Evolutionary conservation across 169 alveolate genomes (phyloP), one percentile per base, ranked within the genome.

Genomic region (Eimeria sp.): DNA sequence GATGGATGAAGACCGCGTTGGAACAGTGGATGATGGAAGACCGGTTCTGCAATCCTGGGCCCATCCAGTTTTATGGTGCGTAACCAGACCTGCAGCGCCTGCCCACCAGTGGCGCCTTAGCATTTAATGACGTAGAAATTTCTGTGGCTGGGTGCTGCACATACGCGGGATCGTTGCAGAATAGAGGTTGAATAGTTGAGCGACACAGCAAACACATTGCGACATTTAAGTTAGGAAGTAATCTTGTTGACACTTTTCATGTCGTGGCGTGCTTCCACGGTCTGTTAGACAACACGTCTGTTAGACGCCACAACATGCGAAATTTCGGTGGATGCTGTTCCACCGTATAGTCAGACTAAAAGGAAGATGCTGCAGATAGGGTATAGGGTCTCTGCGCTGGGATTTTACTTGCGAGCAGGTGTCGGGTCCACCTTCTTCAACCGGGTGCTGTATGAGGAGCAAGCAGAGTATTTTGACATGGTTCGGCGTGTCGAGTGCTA

Each of bases 11-110:
- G 75, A 92, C 96, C 5, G 96, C 96, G 14, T 49, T 83, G 72
- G 96, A 92, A 76, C 98, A 96, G 87, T 99, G 99, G 99, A 97
- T 97, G 80, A 95, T 97, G 96, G 99, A 98, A 58, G 99, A 99
- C 97, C 98, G 99, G 45, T 99, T 98, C 97, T 98, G 98, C 95
- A 99, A 99, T 96, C 99, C 99, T 7, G 99, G 99, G 20, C 99
- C 99, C n/a, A 99, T 99, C 27, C 99, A 99, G 96, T 99, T 98
- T 97, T 98, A 95, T 94, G 99, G 99, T 63, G 86, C 65, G 87
- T 87, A 82, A 27, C 18, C 57, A 0, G 58, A 18, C 73, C 30
- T 45, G 40, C 16, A 61, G 72, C 51, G 72, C 11, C 67, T 18
- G 67, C 11, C 83, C n/a, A 30, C 83, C 30, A n/a, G 57, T 40